Evolutionary conservation across 768 basidiomycete species (phyloP).

Genomic region (Zangia roseola): DNA sequence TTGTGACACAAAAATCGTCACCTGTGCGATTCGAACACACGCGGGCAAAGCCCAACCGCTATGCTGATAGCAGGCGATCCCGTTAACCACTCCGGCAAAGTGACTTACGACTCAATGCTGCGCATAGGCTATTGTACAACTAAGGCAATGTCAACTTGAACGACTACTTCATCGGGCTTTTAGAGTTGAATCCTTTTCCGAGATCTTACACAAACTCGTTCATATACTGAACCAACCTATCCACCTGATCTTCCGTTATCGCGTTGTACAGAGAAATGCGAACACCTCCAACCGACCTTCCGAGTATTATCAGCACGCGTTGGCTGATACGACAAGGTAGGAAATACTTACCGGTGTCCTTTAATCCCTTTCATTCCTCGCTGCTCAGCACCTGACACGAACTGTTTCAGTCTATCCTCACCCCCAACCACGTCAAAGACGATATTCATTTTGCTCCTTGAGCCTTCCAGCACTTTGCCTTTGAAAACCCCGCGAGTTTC

Average conservation of each 20-base stretch:
- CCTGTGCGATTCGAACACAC: constrained; percentile 64
- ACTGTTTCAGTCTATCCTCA: constrained; percentile 69
- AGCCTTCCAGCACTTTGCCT: constrained; percentile 68
- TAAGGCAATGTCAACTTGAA: too few species aligned
- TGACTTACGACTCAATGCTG: constrained; percentile 40
- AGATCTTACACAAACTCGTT: constrained; percentile 43
- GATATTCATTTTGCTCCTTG: constrained; percentile 94
- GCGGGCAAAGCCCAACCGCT: constrained; percentile 64
- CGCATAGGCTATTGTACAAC: too few species aligned
- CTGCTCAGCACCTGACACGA: constrained; percentile 78
- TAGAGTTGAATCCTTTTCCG: constrained; percentile 6
- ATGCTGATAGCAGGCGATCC: constrained; percentile 66
- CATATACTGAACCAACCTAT: constrained; percentile 59
- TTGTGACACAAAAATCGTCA: constrained; percentile 41
- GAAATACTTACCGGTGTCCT: constrained; percentile 77
- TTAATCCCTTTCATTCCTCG: constrained; percentile 83
- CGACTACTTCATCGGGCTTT: not conserved
- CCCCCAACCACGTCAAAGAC: constrained; percentile 79
- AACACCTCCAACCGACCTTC: constrained; percentile 64
- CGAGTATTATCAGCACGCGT: not conserved
- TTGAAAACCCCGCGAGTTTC: constrained; percentile 67
- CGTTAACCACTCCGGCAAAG: constrained; percentile 97
- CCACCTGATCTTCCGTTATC: constrained; percentile 71
- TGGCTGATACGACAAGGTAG: constrained; percentile 1
- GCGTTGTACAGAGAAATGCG: constrained; percentile 91